Percentiles rank a stretch among this genome's conserved stretches.
These are phyloP conservation scores for Amanita jacksonii DNA, from an alignment of 768 basidiomycete species.

Conservation along the genomic window DNA sequence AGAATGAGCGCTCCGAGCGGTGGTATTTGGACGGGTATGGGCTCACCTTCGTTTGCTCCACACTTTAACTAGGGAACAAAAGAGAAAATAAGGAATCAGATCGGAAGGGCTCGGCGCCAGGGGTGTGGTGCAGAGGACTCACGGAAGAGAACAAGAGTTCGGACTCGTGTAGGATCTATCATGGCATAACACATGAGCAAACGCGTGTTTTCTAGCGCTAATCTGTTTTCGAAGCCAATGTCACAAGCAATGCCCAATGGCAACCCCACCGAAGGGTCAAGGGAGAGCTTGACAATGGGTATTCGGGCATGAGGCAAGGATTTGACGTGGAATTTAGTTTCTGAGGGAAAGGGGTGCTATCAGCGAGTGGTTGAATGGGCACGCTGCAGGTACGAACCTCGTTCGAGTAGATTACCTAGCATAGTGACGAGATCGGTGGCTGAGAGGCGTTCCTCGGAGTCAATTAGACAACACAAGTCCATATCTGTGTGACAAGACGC, in stretches of 20 bases:
- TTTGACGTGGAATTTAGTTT: constrained; percentile 95
- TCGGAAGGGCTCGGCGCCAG: not conserved
- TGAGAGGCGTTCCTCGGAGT: constrained; percentile 68
- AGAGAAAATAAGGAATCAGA: too few relatives aligned
- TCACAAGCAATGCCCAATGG: constrained; percentile 92
- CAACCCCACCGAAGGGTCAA: constrained; percentile 76
- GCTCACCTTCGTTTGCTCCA: constrained; percentile 91
- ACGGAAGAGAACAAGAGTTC: constrained; percentile 95
- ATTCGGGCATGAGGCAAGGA: constrained; percentile 94
- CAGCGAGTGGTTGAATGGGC: constrained; percentile 10
- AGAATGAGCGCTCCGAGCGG: too few relatives aligned
- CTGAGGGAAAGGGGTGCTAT: too few relatives aligned
- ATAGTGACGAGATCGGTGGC: constrained; percentile 89
- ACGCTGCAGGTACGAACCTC: constrained; percentile 46
- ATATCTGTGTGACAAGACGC: constrained; percentile 58
- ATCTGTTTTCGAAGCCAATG: constrained; percentile 96
- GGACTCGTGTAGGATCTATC: constrained; percentile 88
- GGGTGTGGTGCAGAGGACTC: constrained; percentile 28
- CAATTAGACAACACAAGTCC: constrained; percentile 96
- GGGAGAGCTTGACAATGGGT: constrained; percentile 95
- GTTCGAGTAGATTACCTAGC: constrained; percentile 87
- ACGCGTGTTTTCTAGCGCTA: constrained; percentile 95
- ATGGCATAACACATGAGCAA: constrained; percentile 95
- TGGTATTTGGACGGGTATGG: too few relatives aligned
- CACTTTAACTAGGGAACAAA: constrained; percentile 86